phyloP scores from a whole-genome alignment of 805 yeast genomes.

The Isabelozyma pseudorhagii region DNA sequence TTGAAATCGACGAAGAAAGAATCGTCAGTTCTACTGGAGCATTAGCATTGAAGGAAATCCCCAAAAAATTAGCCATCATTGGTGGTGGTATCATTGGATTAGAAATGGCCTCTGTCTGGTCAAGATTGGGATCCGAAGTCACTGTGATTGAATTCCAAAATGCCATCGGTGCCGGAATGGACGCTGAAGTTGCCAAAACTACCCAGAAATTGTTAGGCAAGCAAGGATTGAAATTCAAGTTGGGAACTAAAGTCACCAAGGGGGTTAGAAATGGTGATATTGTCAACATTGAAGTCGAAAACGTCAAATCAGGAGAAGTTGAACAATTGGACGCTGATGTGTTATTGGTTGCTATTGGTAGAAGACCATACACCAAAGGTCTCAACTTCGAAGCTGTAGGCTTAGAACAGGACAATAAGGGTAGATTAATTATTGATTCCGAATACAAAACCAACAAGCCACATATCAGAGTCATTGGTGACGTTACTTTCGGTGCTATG shows the following conservation, averaged over 20 bases:
- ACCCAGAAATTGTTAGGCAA: conserved; percentile 87
- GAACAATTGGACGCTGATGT: conserved; percentile 86
- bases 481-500: conserved; percentile 98
- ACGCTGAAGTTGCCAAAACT: conserved; percentile 86
- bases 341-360: conserved; percentile 94
- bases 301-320: conserved; percentile 79
- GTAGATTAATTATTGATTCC: conserved; percentile 90
- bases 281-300: conserved; percentile 85
- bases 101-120: conserved; percentile 98
- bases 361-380: conserved; percentile 95
- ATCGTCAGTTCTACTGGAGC: conserved; percentile 96
- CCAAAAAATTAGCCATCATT: conserved; percentile 86
- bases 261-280: conserved; percentile 87
- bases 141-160: conserved; percentile 88
- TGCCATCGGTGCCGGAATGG: conserved; percentile 98
- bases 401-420: conserved; percentile 85
- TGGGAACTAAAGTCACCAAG: conserved; percentile 84
- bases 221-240: conserved; percentile 93
- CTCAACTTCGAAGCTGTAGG: conserved; percentile 86
- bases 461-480: conserved; percentile 97
- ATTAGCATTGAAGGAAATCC: conserved; percentile 78
- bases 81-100: conserved; percentile 99
- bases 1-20: conserved; percentile 92
- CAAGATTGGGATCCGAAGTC: conserved; percentile 92
- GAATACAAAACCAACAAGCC: conserved; percentile 89